Evolutionary conservation across 2,329 filamentous ascomycete species (phyloP).

Genomic region (Trichoderma pleuroti): DNA sequence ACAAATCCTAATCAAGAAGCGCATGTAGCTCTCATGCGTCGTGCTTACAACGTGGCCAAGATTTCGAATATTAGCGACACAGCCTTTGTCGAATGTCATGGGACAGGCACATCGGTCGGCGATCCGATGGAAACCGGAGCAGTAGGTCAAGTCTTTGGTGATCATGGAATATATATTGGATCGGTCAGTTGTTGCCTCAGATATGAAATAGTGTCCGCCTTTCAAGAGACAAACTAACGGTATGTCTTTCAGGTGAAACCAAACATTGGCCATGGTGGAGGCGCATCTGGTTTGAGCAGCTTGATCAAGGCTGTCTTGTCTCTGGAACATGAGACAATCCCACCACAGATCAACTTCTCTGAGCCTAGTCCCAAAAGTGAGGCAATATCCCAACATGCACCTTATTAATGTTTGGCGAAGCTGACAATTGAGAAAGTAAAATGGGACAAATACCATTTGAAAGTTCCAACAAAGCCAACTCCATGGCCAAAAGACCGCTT

Average conservation of each 20-base stretch:
- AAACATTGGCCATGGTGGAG: slow-evolving; percentile 44
- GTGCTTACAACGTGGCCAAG: slow-evolving; percentile 30
- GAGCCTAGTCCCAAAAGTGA: slow-evolving; percentile 36
- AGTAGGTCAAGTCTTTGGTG: slow-evolving; percentile 31
- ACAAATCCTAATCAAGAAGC: slow-evolving; percentile 36
- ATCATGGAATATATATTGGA: slow-evolving; percentile 28
- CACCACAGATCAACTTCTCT: slow-evolving; percentile 38
- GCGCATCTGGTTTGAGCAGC: slow-evolving; percentile 39
- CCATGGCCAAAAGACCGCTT: slow-evolving; percentile 35
- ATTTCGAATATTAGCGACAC: slow-evolving; percentile 28
- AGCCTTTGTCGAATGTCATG: slow-evolving; percentile 38
- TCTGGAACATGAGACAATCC: slow-evolving; percentile 39
- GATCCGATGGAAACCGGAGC: slow-evolving; percentile 37
- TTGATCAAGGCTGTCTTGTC: slow-evolving; percentile 43
- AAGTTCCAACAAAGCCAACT: slow-evolving; percentile 29
- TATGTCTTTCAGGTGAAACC: slow-evolving; percentile 31
- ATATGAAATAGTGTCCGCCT: slow-evolving; percentile 23
- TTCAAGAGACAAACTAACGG: not conserved
- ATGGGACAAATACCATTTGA: slow-evolving; percentile 25
- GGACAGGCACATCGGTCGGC: slow-evolving; percentile 38
- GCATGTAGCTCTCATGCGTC: slow-evolving; percentile 34
- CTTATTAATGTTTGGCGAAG: not conserved
- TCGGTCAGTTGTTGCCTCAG: slow-evolving; percentile 23
- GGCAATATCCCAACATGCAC: slow-evolving; percentile 17
- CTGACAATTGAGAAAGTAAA: not conserved